Percentiles rank a stretch among this genome's conserved stretches.
Evolutionary conservation across 306 rosid species (phyloP).

Genomic region (Pterocarpus santalinus): DNA sequence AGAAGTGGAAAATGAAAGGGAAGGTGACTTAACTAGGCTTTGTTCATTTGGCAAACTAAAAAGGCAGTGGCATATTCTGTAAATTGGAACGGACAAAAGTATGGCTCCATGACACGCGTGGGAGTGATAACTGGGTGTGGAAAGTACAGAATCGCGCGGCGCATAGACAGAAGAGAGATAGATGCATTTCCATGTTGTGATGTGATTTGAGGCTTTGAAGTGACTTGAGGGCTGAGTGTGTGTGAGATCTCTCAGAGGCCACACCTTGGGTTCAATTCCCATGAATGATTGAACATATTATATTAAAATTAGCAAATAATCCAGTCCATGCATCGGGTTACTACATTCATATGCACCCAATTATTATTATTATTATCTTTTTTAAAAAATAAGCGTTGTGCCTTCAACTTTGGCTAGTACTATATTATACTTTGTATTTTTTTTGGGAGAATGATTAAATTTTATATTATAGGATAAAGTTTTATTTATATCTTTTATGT

Average conservation of each 20-base stretch:
- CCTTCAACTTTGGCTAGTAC: background rate
- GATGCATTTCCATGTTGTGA: slow-evolving; percentile 1
- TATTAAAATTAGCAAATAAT: slow-evolving; percentile 11
- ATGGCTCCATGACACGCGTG: slow-evolving; percentile 34
- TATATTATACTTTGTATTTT: background rate
- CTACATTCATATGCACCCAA: background rate
- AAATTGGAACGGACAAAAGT: slow-evolving; percentile 42
- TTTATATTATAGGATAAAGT: too few relatives aligned
- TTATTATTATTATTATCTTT: background rate
- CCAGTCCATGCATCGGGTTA: background rate
- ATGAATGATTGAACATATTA: background rate
- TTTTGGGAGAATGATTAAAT: too few relatives aligned
- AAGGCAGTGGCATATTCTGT: slow-evolving; percentile 16
- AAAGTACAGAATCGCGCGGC: slow-evolving; percentile 40
- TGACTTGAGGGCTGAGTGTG: slow-evolving; percentile 16
- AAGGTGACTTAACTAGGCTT: background rate
- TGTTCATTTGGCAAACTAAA: background rate
- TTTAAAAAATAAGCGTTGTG: too few relatives aligned
- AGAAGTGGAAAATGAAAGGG: background rate
- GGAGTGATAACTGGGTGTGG: slow-evolving; percentile 31
- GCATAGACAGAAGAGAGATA: slow-evolving; percentile 2
- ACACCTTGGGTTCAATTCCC: slow-evolving; percentile 22
- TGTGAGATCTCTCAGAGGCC: background rate
- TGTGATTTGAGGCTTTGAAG: slow-evolving; percentile 36
- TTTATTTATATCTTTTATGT: too few relatives aligned